These are phyloP conservation scores for Nigrograna mackinnonii DNA, from an alignment of 2,329 filamentous ascomycete species.

Conservation along the genomic window DNA sequence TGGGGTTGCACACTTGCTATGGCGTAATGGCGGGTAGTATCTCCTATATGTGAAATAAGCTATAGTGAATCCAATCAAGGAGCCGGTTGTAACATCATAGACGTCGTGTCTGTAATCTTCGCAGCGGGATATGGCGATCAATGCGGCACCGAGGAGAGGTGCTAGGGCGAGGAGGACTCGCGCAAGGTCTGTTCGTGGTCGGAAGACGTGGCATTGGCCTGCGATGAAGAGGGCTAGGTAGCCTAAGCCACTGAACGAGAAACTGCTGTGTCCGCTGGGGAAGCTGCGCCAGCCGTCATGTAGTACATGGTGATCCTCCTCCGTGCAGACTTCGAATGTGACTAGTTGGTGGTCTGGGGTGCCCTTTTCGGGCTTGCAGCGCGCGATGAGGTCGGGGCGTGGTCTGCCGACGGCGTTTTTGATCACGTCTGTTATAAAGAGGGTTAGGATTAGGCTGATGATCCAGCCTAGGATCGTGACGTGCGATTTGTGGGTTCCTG, in stretches of 20 bases:
- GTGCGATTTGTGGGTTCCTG: constrained; percentile 78
- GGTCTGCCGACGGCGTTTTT: constrained; percentile 87
- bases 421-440: constrained; percentile 81
- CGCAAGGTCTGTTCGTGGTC: constrained; percentile 61
- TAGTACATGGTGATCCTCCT: constrained; percentile 68
- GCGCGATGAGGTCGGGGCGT: constrained; percentile 83
- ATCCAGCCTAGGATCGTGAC: constrained; percentile 81
- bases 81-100: constrained; percentile 63
- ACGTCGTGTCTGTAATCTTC: constrained; percentile 69
- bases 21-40: constrained; percentile 61
- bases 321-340: constrained; percentile 72
- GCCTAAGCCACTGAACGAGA: constrained; percentile 77
- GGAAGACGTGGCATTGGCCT: constrained; percentile 64
- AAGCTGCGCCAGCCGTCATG: constrained; percentile 87
- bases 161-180: constrained; percentile 58
- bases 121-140: constrained; percentile 65
- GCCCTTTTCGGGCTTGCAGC: constrained; percentile 72
- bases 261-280: constrained; percentile 78
- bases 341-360: constrained; percentile 61
- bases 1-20: constrained; percentile 55
- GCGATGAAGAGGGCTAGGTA: constrained; percentile 73
- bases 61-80: constrained; percentile 56
- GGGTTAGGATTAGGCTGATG: constrained; percentile 72
- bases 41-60: constrained; percentile 63
- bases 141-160: constrained; percentile 59